These are phyloP conservation scores for Naganishia albida DNA, from an alignment of 1,284 basidiomycete species.

Conservation along the genomic window DNA sequence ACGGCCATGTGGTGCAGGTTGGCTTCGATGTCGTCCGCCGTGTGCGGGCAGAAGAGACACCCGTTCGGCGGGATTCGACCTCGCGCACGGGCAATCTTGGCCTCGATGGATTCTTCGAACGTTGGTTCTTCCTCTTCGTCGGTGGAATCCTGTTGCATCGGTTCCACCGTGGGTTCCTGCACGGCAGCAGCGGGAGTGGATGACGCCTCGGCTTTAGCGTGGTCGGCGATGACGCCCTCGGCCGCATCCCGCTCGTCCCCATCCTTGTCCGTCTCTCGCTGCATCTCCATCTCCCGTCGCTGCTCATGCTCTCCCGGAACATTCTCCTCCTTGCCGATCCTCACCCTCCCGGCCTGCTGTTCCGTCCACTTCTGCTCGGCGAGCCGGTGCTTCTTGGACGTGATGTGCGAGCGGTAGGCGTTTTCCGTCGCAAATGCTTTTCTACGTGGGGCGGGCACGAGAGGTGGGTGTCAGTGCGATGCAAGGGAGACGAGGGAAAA, in stretches of 20 bases:
- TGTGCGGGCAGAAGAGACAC: slow-evolving; percentile 82
- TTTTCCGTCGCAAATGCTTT: slow-evolving; percentile 89
- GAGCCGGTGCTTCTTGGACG: slow-evolving; percentile 89
- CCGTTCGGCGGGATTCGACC: slow-evolving; percentile 24
- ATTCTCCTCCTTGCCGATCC: slow-evolving; percentile 15
- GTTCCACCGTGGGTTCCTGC: neutral
- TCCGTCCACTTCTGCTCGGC: slow-evolving; percentile 62
- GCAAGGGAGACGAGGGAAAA: neutral
- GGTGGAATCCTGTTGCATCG: slow-evolving; percentile 24
- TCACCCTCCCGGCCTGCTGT: slow-evolving; percentile 12
- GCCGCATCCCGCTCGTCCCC: slow-evolving; percentile 14
- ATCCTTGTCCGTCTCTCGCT: slow-evolving; percentile 5
- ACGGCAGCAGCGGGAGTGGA: too few relatives aligned
- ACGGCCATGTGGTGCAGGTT: slow-evolving; percentile 86
- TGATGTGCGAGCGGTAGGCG: slow-evolving; percentile 82
- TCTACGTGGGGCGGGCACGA: slow-evolving; percentile 55
- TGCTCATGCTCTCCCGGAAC: slow-evolving; percentile 19
- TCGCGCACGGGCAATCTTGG: slow-evolving; percentile 70
- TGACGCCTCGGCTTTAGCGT: neutral
- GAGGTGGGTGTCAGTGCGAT: neutral
- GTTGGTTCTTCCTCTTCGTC: slow-evolving; percentile 29
- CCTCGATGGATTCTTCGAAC: slow-evolving; percentile 65
- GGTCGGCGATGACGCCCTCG: neutral
- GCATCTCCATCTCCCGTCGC: slow-evolving; percentile 15
- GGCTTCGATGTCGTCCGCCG: slow-evolving; percentile 62